Conservation (phyloP, 371 early-diverging fungal species). For the Conidiobolus incongruus region DNA sequence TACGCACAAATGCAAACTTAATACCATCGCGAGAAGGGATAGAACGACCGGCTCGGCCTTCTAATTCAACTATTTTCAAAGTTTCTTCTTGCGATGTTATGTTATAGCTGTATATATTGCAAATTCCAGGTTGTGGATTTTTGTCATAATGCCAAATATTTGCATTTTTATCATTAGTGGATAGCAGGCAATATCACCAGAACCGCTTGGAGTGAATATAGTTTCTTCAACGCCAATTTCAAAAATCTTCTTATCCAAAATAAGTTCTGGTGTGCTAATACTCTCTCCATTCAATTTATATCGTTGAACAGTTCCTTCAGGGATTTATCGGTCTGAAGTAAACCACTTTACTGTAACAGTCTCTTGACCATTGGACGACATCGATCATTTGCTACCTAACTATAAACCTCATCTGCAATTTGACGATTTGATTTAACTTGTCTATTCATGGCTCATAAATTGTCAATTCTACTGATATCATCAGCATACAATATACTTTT, state of each 20-base stretch:
- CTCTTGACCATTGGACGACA: not conserved
- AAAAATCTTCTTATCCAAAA: too few relatives aligned
- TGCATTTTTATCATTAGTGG: not conserved
- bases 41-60: not conserved
- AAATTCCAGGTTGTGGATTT: not conserved
- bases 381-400: not conserved
- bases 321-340: not conserved
- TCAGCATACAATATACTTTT: not conserved
- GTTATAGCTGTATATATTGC: not conserved
- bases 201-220: not conserved
- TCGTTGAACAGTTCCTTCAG: not conserved
- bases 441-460: not conserved
- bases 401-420: not conserved
- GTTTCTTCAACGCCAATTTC: not conserved
- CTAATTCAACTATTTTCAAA: not conserved
- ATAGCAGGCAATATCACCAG: not conserved
- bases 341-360: not conserved
- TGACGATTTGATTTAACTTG: not conserved
- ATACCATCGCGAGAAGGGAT: not conserved
- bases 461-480: not conserved
- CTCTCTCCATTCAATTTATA: not conserved
- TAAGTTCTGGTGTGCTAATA: too few relatives aligned
- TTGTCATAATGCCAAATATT: not conserved
- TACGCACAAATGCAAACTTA: too few relatives aligned
- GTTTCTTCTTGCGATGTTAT: not conserved